phyloP scores from a whole-genome alignment of 306 rosid genomes.

The Abrus precatorius region DNA sequence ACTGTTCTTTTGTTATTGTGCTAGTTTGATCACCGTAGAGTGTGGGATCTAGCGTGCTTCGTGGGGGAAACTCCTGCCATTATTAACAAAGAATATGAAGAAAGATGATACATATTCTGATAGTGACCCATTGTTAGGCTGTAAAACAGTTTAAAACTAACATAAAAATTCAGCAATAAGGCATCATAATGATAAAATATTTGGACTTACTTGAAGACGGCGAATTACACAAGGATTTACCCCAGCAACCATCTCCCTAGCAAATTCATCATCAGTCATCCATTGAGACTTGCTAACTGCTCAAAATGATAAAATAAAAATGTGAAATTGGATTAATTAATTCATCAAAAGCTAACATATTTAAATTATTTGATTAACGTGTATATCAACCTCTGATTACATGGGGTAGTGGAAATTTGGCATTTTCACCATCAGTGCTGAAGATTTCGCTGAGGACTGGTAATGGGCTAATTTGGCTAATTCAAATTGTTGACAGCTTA shows the following conservation, averaged over 20 bases:
- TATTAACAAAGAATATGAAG: not conserved
- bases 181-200: not conserved
- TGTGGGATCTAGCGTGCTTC: conserved; percentile 61
- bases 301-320: conserved; percentile 7
- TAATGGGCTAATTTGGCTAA: conserved; percentile 59
- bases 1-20: conserved; percentile 56
- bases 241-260: conserved; percentile 89
- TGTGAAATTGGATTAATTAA: too few species aligned
- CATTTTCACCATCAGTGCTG: conserved; percentile 71
- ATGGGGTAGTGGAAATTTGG: conserved; percentile 66
- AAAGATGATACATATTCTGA: not conserved
- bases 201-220: conserved; percentile 42
- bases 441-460: conserved; percentile 68
- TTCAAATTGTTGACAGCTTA: conserved; percentile 53
- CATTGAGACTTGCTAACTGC: conserved; percentile 70
- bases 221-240: conserved; percentile 67
- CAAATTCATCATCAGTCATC: conserved; percentile 88
- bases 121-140: not conserved
- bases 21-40: conserved; percentile 73
- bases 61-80: conserved; percentile 74
- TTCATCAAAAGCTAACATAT: too few species aligned
- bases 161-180: not conserved
- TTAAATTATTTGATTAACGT: not conserved
- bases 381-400: conserved; percentile 61
- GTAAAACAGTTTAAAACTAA: not conserved